Base-by-base conservation (phyloP, 2,329 filamentous ascomycete species). In the Penicillium sp. region DNA sequence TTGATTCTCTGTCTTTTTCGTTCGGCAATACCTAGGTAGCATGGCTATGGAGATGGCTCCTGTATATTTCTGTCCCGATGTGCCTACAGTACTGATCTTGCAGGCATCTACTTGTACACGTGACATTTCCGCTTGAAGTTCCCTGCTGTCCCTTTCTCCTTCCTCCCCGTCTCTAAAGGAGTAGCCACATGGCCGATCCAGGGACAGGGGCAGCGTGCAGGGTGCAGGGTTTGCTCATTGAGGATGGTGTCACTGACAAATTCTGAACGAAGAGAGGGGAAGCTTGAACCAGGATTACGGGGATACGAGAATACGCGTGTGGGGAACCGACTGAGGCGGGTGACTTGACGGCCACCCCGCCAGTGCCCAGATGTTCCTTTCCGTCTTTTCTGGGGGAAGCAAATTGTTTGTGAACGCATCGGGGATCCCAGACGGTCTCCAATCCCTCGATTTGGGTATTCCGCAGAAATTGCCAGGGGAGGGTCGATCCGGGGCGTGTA, bases 341-440 rank as follows among this genome's bases (percentile, higher is more conserved):
- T 22, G 19, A 22, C 19, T 22, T 22, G 19, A 22, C 19, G 19
- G 19, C 13, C 11, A 25, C 28, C 43, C 30, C 16, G 30, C 37
- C 38, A 51, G 57, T 52, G 60, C 53, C 59, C 61, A 53, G 40
- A 35, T 37, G 42, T 55, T 60, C 51, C 57, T 58, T 51, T 64
- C 57, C 58, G 58, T 33, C 4, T 11, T 38, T 55, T 14, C 35
- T 37, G 35, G 35, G 45, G 38, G 25, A 16, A 14, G 10, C 35
- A 37, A 54, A 60, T 63, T 56, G 26, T 28, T n/a, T 48, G 25
- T 14, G 45, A 6, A 33, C 11, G 30, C 8, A n/a, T 28, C 28
- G 4, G 14, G 42, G 42, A 26, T 26, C 1, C 22, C 7, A 25
- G 26, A 46, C 6, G 42, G 14, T 14, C 19, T 51, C 55, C 28